Evolutionary conservation across 1,284 basidiomycete genomes (phyloP), one percentile per base, ranked within the genome.

Genomic region (Apiotrichum laibachii): DNA sequence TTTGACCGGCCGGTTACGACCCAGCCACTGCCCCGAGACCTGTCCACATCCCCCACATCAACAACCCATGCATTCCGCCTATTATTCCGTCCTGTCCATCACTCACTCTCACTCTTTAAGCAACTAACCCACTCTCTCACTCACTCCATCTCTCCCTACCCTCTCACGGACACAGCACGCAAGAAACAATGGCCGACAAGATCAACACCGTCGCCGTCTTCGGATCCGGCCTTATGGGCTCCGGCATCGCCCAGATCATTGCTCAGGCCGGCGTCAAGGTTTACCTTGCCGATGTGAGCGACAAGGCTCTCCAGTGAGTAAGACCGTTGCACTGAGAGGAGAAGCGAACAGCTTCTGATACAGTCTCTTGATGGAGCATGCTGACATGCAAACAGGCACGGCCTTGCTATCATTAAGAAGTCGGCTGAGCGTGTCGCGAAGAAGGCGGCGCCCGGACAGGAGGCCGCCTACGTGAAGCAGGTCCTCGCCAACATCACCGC

Each of bases 381-480:
- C 10, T 40, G 45, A 39, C 35, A 21, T n/a, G n/a, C n/a, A n/a
- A 39, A 65, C 71, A 77, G 82, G 54, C 83, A 83, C 63, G 82
- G 82, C 19, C 69, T 80, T 39, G 72, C 67, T 31, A 83, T 83
- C 73, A 85, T 85, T 67, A 66, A 72, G 53, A 83, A 82, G 64
- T 82, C 81, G 10, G 73, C 84, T 18, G 66, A 71, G 2, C 77
- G 83, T 43, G 77, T 84, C 55, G 82, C 79, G 57, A 83, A 83
- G 69, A 78, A 80, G 59, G 68, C 74, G 56, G 73, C 77, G 34
- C 80, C 82, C n/a, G 73, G 80, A 50, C 71, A 78, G 42, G 66
- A 79, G 4, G 76, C 79, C 34, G 72, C 67, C 0, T 75, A 68
- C 59, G 69, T 68, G 52, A 67, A 74, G 50, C 63, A 68, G 18